Evolutionary conservation across 306 rosid genomes (phyloP), one percentile per base, ranked within the genome.

Genomic region (Vigna unguiculata): DNA sequence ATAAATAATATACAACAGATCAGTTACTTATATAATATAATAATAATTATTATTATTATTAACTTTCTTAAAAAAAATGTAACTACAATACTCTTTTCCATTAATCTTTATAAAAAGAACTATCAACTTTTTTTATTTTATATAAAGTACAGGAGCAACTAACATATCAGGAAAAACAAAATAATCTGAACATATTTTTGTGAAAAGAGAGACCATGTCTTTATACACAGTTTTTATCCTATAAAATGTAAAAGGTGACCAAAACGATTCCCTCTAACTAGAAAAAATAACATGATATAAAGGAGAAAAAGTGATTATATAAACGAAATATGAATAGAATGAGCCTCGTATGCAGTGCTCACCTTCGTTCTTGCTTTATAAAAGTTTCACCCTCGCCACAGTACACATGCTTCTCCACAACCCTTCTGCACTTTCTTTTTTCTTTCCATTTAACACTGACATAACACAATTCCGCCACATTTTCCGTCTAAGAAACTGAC

Each of bases 361-460:
- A 28, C 4, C 65, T 75, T 51, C 13, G 9, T 69, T 62, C 43
- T 14, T 81, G 45, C 85, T 81, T 81, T 76, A 81, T 81, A 76
- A 76, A 76, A 81, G 81, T 45, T 20, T 69, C 28, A 62, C 81
- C 81, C 15, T n/a, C 38, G 0, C 36, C 21, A 12, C 58, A 68
- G 20, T 17, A 28, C 85, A 69, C 69, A 57, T 81, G 69, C 77
- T 38, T 78, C 57, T n/a, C 71, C 17, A 32, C 54, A 52, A 36
- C 16, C 15, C 49, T 13, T 32, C 40, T 24, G 16, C 15, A 11
- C 20, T 22, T 36, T 19, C n/a, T 72, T 36, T 22, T 15, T 40
- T 71, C 5, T 8, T 25, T 25, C 20, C 53, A 59, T 47, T 64
- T 54, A 1, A 57, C 53, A 51, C 41, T 20, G 32, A 14, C 38